Evolutionary conservation across 352 stramenopile species (phyloP), one percentile per base, ranked within the genome.

Genomic region (Elongisporangium prolatum): DNA sequence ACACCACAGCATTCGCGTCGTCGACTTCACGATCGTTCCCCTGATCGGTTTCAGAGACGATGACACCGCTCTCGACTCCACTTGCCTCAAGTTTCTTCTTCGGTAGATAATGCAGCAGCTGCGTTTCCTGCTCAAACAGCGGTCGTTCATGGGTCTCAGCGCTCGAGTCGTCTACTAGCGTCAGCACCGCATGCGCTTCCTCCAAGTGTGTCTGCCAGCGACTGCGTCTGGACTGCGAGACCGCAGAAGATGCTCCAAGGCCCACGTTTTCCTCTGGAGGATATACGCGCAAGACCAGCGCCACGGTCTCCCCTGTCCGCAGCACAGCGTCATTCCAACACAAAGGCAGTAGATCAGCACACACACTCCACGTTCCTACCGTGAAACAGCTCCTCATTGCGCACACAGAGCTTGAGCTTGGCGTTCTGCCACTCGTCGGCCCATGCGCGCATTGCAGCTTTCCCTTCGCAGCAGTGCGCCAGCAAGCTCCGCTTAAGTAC

Each of bases 391-490:
- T 84, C 61, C 4, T 78, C 51, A 38, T 68, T 52, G 53, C 79
- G 82, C 52, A 91, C 68, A 34, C 70, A 62, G 34, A 91, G 72
- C 62, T 67, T 60, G 17, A 89, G 62, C 24, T 59, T 72, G 58
- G 79, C 77, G 55, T 67, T 71, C 52, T 71, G 74, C 82, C 82
- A 91, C 48, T 89, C 82, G 68, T 91, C 77, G 44, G 66, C 74
- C 78, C 77, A 89, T 48, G 77, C 66, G 48, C 64, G 75, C 74
- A 89, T 85, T 10, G 21, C 21, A 13, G 28, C 28, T 38, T 44
- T 44, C 34, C 34, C 34, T 44, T 44, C 34, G 17, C 28, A 34
- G 8, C 4, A 34, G 25, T 34, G 25, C 25, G 25, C 25, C 25
- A 38, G 13, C 13, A 10, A 5, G 11, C 34, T 44, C 34, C 34